Conservation (phyloP, 1,139 yeast genomes). For the Kurtzmaniella quercitrusa region DNA sequence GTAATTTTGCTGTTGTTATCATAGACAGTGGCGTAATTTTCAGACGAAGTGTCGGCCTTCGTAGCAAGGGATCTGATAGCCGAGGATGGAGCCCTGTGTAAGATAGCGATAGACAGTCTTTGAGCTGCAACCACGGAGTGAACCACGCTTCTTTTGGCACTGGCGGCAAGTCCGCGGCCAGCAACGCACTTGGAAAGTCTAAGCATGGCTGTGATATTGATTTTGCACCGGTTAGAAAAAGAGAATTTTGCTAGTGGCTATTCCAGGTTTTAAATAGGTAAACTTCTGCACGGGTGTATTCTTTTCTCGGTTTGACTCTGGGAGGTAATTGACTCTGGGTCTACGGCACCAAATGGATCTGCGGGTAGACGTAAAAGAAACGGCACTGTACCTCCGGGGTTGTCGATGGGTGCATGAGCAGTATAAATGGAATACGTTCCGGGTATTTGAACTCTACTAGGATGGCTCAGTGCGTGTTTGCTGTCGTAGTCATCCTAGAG, state of each 20-base stretch:
- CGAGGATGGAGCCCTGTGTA: neutral
- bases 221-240: neutral
- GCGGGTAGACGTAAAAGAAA: too few relatives aligned
- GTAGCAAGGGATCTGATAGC: slow-evolving; percentile 17
- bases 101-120: neutral
- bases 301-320: too few relatives aligned
- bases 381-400: too few relatives aligned
- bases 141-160: neutral
- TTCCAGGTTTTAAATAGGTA: neutral
- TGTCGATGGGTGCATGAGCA: too few relatives aligned
- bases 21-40: slow-evolving; percentile 36
- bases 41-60: slow-evolving; percentile 46
- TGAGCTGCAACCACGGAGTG: neutral
- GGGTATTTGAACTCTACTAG: too few relatives aligned
- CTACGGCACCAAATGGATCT: too few relatives aligned
- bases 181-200: neutral
- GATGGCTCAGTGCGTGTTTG: too few relatives aligned
- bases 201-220: neutral
- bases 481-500: too few relatives aligned
- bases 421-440: too few relatives aligned
- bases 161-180: neutral
- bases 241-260: neutral
- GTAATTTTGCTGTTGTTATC: slow-evolving; percentile 28
- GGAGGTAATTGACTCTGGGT: too few relatives aligned
- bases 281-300: neutral